Percentiles rank a stretch among this genome's conserved stretches.
Evolutionary conservation across 805 yeast species (phyloP).

Genomic region (Lachancea mirantina): DNA sequence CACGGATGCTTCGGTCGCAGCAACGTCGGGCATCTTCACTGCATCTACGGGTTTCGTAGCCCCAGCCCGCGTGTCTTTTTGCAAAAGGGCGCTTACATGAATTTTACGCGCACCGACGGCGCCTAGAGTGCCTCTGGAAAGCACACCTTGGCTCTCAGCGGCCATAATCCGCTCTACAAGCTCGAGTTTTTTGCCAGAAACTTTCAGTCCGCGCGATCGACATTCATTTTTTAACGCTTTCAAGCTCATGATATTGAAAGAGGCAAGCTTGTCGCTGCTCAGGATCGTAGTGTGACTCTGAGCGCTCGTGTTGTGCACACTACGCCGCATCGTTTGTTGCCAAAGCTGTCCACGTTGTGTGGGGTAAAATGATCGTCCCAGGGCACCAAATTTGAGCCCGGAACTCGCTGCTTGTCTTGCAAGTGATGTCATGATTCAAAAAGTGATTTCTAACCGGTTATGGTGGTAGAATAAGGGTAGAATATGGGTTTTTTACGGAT

Average conservation of each 20-base stretch:
- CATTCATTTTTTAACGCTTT: constrained; percentile 53
- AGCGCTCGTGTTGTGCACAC: constrained; percentile 27
- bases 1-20: constrained; percentile 19
- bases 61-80: constrained; percentile 50
- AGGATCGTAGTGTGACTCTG: constrained; percentile 23
- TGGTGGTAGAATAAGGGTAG: no score
- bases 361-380: no score
- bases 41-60: constrained; percentile 54
- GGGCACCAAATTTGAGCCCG: no score
- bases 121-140: neutral
- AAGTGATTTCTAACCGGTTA: no score
- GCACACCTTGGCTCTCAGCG: constrained; percentile 12
- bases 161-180: constrained; percentile 35
- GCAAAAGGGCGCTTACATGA: constrained; percentile 8
- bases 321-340: no score
- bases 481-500: no score
- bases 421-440: no score
- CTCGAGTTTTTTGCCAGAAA: constrained; percentile 56
- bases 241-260: constrained; percentile 39
- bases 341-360: no score
- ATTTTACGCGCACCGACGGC: constrained; percentile 6
- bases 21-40: constrained; percentile 39
- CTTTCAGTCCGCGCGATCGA: constrained; percentile 49
- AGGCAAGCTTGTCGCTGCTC: constrained; percentile 17
- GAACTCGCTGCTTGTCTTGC: no score